Evolutionary conservation across 257 asterid genomes (phyloP), one percentile per base, ranked within the genome.

Genomic region (Salvia splendens): DNA sequence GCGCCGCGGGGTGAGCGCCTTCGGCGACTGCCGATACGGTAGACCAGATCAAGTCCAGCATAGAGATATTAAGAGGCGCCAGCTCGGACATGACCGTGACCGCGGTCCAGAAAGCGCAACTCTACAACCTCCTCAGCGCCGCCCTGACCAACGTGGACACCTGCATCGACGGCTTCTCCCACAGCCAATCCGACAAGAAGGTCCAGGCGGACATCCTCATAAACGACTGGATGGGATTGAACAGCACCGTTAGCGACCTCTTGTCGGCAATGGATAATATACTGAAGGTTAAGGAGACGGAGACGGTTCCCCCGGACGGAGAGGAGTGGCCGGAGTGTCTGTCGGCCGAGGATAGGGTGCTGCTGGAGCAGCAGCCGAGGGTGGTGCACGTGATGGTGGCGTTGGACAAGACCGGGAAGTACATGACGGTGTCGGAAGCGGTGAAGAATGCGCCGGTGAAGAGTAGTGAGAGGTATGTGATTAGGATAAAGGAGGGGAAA

Each of bases 131-230:
- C 1, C 59, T 40, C 32, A 16, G 2, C 12, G 3, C 15, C 6
- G 16, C 3, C 30, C 5, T 1, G 2, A 2, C 12, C 15, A 20
- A 5, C 51, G 83, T 84, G 77, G 95, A 84, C 16, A 80, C 96
- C 1, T 92, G 98, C 60, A 72, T 89, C 11, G 98, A 92, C 73
- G 98, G 98, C 0, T 89, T 89, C 68, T 86, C 98, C 12, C 78
- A 87, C 71, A 74, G 74, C 0, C 56, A 74, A 53, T 12, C 75
- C 4, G 84, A 82, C 4, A 97, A 89, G 0, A 65, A 81, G 35
- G 66, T 54, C 1, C 71, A 75, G 87, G 98, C 57, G 30, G 30
- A 24, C 89, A 92, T 68, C 79, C 81, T 0, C 81, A 89, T 17
- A 93, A 93, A 57, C 87, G 89, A 91, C 83, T 86, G 15, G 68